Base-by-base conservation (phyloP, 768 basidiomycete genomes). In the Ramaria sp. region DNA sequence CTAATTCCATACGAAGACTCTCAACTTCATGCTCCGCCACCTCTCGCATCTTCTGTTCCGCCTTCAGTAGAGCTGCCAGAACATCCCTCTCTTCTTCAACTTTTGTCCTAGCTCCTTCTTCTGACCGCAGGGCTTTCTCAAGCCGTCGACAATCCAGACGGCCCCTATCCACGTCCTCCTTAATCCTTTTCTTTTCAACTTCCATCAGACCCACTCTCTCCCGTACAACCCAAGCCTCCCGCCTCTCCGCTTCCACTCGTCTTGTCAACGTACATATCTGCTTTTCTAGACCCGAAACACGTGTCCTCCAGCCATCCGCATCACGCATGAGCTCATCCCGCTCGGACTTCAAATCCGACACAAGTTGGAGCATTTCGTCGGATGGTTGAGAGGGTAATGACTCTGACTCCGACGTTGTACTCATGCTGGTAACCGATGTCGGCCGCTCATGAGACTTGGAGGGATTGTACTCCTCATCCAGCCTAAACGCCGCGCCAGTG, bases 251-350 rank as follows among this genome's bases (percentile, higher is more conserved):
- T 46, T 91, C 88, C 13, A 91, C 76, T 11, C 86, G 75, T 59
- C 79, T 80, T 24, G 80, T 77, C 51, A 95, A 78, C 38, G 83
- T 71, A 42, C 75, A 72, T 22, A 82, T 70, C 62, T 84, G 83
- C 55, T 80, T 83, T 63, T 95, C 89, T 63, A 90, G 75, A 64
- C 88, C 85, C 13, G 74, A 74, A 48, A 92, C 87, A 22, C 93
- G 78, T 34, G 70, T 76, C 59, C 88, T 78, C 91, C 92, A 95
- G 0, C 86, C 88, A 61, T 91, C 86, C 0, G 92, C 83, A 68
- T 97, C 93, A 52, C 83, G 81, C 67, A 85, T 86, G 51, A 97
- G 74, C 58, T 91, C 86, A 64, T 98, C 94, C 31, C 94, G 76
- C 69, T 97, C 93, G 12, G 84, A 78, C 67, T 92, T 91, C 63